Conservation (phyloP, 208 protist species). For the Wallacemonas rigidus region DNA sequence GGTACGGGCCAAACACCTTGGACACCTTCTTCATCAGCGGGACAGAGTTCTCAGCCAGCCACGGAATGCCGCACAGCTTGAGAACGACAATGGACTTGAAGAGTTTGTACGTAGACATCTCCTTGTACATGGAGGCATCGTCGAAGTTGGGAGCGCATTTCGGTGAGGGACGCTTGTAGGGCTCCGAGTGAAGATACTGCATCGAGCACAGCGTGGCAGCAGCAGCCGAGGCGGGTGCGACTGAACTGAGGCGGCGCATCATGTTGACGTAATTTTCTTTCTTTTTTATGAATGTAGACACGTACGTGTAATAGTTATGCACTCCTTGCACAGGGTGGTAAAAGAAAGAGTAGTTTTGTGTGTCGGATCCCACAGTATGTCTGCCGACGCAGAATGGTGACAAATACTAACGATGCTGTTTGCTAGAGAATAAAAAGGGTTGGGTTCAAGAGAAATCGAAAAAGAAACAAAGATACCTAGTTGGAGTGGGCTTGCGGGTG, state of each 20-base stretch:
- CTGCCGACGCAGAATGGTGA: too few relatives aligned
- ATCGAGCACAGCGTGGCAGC: conserved; percentile 21
- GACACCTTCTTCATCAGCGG: conserved; percentile 68
- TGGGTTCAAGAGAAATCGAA: background rate
- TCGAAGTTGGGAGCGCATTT: conserved; percentile 46
- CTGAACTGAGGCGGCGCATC: conserved; percentile 41
- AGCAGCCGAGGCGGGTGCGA: conserved; percentile 16
- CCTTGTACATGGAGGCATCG: conserved; percentile 60
- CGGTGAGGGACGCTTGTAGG: conserved; percentile 17
- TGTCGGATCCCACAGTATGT: background rate
- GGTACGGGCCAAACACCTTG: conserved; percentile 62
- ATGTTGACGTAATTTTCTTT: conserved; percentile 14
- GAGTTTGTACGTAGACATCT: conserved; percentile 72
- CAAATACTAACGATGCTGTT: too few relatives aligned
- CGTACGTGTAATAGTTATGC: background rate
- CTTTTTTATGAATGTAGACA: background rate
- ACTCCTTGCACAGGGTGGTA: background rate
- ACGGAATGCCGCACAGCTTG: conserved; percentile 65
- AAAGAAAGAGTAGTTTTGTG: background rate
- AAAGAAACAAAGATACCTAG: conserved; percentile 1
- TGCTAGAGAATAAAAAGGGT: too few relatives aligned
- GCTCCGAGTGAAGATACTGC: conserved; percentile 15
- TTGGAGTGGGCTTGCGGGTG: background rate
- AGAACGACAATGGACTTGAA: conserved; percentile 77
- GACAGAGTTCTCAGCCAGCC: conserved; percentile 78